These are phyloP conservation scores for Harrya chromipes DNA, from an alignment of 768 basidiomycete species.

Conservation along the genomic window DNA sequence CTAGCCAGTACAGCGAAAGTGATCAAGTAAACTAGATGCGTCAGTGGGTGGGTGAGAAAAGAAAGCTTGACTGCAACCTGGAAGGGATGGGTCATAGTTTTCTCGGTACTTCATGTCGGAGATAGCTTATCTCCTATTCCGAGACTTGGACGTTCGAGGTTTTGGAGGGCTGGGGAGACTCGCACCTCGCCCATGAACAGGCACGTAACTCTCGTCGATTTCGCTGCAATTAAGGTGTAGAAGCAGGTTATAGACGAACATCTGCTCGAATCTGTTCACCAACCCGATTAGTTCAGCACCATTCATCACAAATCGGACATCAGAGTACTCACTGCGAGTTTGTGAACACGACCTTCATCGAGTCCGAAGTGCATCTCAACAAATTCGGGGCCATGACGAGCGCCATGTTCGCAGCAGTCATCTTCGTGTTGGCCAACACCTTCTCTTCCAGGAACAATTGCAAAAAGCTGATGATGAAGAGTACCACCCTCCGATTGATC, in stretches of 20 bases:
- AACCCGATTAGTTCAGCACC: conserved; percentile 6
- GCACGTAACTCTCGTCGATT: conserved; percentile 75
- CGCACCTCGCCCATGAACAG: conserved; percentile 78
- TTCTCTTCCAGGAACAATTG: conserved; percentile 84
- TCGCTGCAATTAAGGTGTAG: conserved; percentile 73
- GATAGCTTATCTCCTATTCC: conserved; percentile 43
- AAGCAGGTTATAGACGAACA: conserved; percentile 83
- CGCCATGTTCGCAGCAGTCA: conserved; percentile 87
- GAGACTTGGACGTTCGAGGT: conserved; percentile 53
- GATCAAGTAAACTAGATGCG: background rate
- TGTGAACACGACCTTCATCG: conserved; percentile 86
- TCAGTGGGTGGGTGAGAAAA: background rate
- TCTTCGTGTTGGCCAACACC: conserved; percentile 73
- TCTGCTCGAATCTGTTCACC: conserved; percentile 70
- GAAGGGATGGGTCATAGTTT: background rate
- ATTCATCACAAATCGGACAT: conserved; percentile 1
- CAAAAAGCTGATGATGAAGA: conserved; percentile 88
- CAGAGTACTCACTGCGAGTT: conserved; percentile 78
- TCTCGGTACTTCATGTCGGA: background rate
- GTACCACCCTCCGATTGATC: conserved; percentile 79
- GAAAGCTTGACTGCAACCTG: background rate
- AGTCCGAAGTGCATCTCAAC: conserved; percentile 80
- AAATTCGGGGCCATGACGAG: conserved; percentile 92
- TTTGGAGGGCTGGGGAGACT: conserved; percentile 42
- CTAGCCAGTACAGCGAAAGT: background rate